Evolutionary conservation across 106 monocot species (phyloP).

Genomic region (Allium fistulosum): DNA sequence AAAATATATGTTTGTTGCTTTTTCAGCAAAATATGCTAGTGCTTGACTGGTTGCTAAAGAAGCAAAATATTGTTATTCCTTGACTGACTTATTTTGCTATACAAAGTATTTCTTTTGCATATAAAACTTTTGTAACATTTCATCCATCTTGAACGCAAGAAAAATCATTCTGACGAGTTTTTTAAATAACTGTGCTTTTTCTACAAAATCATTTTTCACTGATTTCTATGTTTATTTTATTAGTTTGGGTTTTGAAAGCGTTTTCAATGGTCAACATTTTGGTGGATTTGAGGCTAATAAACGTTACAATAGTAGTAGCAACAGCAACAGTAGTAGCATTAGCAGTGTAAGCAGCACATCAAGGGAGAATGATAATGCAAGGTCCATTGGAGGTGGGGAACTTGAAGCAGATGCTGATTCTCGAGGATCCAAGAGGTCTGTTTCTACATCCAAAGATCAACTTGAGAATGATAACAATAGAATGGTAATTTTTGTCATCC

Average conservation of each 20-base stretch:
- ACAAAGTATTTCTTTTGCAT: too few species aligned
- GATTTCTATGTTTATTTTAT: conserved; percentile 1
- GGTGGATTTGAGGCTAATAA: conserved; percentile 31
- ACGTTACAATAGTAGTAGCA: conserved; percentile 44
- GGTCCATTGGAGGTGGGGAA: conserved; percentile 34
- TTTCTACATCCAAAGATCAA: conserved; percentile 46
- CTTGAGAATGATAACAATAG: conserved; percentile 44
- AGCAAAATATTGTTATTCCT: too few species aligned
- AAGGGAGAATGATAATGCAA: conserved; percentile 50
- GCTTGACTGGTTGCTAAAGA: too few species aligned
- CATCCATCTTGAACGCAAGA: not conserved
- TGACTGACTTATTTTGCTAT: too few species aligned
- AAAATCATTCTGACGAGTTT: not conserved
- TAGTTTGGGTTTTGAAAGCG: conserved; percentile 35
- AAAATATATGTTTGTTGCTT: too few species aligned
- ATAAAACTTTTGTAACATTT: not conserved
- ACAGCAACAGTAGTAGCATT: conserved; percentile 72
- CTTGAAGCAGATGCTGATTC: conserved; percentile 95
- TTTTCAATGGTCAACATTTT: conserved; percentile 20
- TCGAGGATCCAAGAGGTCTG: conserved; percentile 54
- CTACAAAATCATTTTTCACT: not conserved
- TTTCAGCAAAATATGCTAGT: too few species aligned
- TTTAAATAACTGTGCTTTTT: not conserved
- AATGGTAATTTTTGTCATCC: conserved; percentile 35
- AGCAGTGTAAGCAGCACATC: conserved; percentile 88